Evolutionary conservation across 768 basidiomycete genomes (phyloP), one percentile per base, ranked within the genome.

Genomic region (Amanita pseudoporphyria): DNA sequence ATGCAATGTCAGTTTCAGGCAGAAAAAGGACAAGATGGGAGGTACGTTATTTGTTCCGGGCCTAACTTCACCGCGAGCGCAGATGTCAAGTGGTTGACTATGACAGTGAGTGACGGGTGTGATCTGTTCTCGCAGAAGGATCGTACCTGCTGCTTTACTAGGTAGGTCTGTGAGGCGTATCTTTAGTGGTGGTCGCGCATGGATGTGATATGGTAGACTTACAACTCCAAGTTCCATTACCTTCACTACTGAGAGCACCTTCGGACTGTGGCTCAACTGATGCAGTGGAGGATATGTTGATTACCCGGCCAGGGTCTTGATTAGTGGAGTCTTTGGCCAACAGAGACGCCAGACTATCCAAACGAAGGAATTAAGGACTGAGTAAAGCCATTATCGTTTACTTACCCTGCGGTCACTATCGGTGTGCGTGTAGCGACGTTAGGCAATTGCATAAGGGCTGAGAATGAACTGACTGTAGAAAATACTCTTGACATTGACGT

Each of bases 401-500:
- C 24, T 35, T 31, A 52, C 51, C 51, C 51, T n/a, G 51, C 43
- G 9, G 51, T 52, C 51, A 45, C 51, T 52, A 32, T n/a, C 26
- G n/a, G 28, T 43, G 22, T 14, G 1, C 56, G 52, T 43, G 54
- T 28, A 47, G 33, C 9, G 26, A 47, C 19, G 9, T 51, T 16
- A 7, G 2, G 7, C 21, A 21, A 24, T 22, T n/a, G 14, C 10
- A 16, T n/a, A 16, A 38, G 9, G 6, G 7, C 9, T 14, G 1
- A 22, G 24, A 21, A 10, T 38, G 10, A n/a, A 63, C 82, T 52
- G 53, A 88, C 86, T 71, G 66, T 90, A 93, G 57, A 87, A 92
- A 37, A 86, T 71, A 52, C 81, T 80, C 69, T 92, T 93, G 45
- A 93, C 87, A 59, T 93, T 93, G 32, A 91, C 78, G 18, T 78